Conservation (phyloP, 495 filamentous ascomycete genomes). For the Xylaria acuta region DNA sequence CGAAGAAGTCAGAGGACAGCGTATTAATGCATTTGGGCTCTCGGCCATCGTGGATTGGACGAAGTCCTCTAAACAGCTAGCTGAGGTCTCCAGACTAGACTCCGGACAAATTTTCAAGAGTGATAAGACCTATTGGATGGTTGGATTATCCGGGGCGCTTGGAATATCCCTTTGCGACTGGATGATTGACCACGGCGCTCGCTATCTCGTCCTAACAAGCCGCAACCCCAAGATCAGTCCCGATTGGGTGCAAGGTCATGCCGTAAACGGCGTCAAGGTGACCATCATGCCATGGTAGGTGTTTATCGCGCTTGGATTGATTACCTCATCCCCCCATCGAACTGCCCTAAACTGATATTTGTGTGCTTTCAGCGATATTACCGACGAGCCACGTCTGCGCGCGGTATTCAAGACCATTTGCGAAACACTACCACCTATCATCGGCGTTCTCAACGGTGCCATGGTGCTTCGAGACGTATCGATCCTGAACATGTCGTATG, state of each 20-base stretch:
- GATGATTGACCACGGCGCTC: slow-evolving; percentile 51
- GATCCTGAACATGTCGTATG: slow-evolving; percentile 39
- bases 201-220: slow-evolving; percentile 51
- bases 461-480: slow-evolving; percentile 45
- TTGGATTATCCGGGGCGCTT: slow-evolving; percentile 47
- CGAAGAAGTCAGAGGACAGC: too few relatives aligned
- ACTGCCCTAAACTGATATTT: background rate
- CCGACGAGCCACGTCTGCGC: background rate
- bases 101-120: background rate
- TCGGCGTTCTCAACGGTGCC: slow-evolving; percentile 47
- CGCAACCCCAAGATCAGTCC: slow-evolving; percentile 48
- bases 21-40: too few relatives aligned
- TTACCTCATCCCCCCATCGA: too few relatives aligned
- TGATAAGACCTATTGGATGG: slow-evolving; percentile 51
- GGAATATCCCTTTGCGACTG: slow-evolving; percentile 52
- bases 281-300: background rate
- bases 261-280: slow-evolving; percentile 6
- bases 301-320: too few relatives aligned
- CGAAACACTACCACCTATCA: slow-evolving; percentile 21
- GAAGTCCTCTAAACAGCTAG: too few relatives aligned
- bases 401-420: background rate
- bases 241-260: slow-evolving; percentile 40
- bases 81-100: slow-evolving; percentile 23
- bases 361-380: background rate
- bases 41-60: too few relatives aligned